Percentiles rank a stretch among this genome's conserved stretches.
Conservation (phyloP, 345 rosid species). For the Citrus maxima region DNA sequence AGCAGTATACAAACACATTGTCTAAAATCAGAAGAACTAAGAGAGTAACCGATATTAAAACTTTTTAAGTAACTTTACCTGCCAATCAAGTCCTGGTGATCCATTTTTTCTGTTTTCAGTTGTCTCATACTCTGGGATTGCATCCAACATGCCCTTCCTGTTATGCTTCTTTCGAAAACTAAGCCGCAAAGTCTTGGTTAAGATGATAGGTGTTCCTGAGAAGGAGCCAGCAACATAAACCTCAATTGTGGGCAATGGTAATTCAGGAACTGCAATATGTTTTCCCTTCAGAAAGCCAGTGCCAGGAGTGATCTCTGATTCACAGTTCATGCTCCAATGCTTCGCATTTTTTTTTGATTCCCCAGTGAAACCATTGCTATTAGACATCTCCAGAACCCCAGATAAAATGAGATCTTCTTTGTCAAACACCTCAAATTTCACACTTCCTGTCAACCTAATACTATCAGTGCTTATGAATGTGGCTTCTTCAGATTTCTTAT, state of each 20-base stretch:
- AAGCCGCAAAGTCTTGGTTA: conserved; percentile 75
- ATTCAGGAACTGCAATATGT: conserved; percentile 42
- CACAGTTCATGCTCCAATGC: conserved; percentile 79
- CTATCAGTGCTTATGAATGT: conserved; percentile 88
- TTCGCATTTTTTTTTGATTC: conserved; percentile 55
- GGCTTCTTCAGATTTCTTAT: conserved; percentile 76
- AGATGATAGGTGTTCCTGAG: conserved; percentile 72
- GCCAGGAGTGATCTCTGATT: conserved; percentile 46
- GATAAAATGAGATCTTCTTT: conserved; percentile 62
- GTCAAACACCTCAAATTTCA: conserved; percentile 74
- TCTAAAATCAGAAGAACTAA: background rate
- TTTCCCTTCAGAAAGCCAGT: conserved; percentile 70
- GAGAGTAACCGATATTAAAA: background rate
- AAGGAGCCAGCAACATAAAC: conserved; percentile 82
- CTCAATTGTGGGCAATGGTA: conserved; percentile 57
- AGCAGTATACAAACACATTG: background rate
- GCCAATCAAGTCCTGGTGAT: conserved; percentile 42
- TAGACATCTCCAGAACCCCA: conserved; percentile 68
- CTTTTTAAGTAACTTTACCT: conserved; percentile 39
- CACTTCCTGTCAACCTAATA: conserved; percentile 74
- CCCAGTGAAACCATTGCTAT: conserved; percentile 45
- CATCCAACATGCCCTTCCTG: conserved; percentile 52
- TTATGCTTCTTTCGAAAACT: conserved; percentile 59
- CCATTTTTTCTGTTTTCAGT: conserved; percentile 42
- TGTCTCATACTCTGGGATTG: conserved; percentile 74